A percentile compares a stretch with the other conserved stretches of the same genome.
phyloP scores from a whole-genome alignment of 129 eudicot genomes.

The Escallonia herrerae region DNA sequence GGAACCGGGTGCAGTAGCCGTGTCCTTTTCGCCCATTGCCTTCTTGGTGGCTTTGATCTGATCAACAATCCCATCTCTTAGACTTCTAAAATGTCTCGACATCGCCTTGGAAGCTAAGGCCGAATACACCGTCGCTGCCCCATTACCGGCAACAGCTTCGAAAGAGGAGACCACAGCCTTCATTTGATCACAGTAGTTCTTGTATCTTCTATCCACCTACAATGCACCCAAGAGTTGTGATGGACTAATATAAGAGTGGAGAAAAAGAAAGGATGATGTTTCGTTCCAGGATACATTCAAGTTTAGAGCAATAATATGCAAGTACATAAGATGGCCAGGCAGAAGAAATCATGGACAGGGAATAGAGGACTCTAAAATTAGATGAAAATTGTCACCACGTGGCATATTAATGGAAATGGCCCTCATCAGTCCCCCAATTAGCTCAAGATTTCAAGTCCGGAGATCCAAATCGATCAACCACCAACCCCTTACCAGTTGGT shows the following conservation, averaged over 20 bases:
- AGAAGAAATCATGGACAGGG: constrained; percentile 13
- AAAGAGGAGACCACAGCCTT: constrained; percentile 76
- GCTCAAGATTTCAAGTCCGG: constrained; percentile 26
- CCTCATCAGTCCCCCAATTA: constrained; percentile 36
- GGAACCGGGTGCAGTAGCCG: constrained; percentile 48
- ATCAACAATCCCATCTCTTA: constrained; percentile 75
- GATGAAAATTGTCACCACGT: constrained; percentile 55
- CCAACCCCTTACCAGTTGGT: constrained; percentile 4
- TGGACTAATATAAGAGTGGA: neutral
- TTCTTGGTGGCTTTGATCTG: constrained; percentile 71
- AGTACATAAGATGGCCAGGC: neutral
- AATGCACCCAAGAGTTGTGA: neutral
- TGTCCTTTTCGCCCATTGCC: constrained; percentile 87
- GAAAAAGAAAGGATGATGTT: neutral
- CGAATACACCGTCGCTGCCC: constrained; percentile 74
- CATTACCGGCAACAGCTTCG: constrained; percentile 81
- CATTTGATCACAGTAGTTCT: constrained; percentile 89
- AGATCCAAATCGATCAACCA: constrained; percentile 7
- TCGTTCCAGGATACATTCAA: neutral
- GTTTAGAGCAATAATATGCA: neutral
- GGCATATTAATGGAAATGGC: constrained; percentile 59
- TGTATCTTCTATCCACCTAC: constrained; percentile 97
- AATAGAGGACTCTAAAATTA: constrained; percentile 25
- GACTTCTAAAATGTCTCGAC: constrained; percentile 89
- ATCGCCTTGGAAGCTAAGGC: constrained; percentile 92